phyloP scores from a whole-genome alignment of 441 rosid species.

The Gossypium lobatum region DNA sequence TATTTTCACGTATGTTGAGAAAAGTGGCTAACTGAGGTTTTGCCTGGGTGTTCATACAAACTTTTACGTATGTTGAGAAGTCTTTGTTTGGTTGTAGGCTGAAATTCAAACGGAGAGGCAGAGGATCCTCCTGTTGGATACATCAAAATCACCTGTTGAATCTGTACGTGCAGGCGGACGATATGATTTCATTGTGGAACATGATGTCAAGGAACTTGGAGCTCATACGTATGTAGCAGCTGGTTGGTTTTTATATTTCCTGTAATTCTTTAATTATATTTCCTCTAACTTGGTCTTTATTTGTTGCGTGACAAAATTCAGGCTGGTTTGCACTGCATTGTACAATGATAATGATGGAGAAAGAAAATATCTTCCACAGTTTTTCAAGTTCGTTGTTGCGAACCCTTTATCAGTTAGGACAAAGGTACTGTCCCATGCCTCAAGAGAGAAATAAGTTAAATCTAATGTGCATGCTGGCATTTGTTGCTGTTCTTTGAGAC shows the following conservation, averaged over 20 bases:
- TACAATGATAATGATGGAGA: constrained; percentile 82
- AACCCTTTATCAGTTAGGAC: constrained; percentile 94
- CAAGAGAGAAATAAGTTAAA: background rate
- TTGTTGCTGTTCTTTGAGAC: background rate
- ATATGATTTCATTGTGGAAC: constrained; percentile 93
- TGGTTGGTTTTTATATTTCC: background rate
- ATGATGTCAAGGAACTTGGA: constrained; percentile 97
- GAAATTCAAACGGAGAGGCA: constrained; percentile 97
- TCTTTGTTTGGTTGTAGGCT: constrained; percentile 45
- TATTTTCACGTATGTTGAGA: background rate
- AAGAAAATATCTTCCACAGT: constrained; percentile 93
- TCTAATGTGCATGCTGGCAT: background rate
- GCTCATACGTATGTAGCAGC: constrained; percentile 70
- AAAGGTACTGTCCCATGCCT: constrained; percentile 46
- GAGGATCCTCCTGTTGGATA: constrained; percentile 79
- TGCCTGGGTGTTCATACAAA: background rate
- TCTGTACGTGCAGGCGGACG: constrained; percentile 85
- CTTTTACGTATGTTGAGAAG: background rate
- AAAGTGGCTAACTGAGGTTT: background rate
- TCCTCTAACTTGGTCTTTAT: background rate
- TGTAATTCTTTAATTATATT: background rate
- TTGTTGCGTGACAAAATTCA: constrained; percentile 18
- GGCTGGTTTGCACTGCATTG: constrained; percentile 95
- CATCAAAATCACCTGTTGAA: constrained; percentile 84
- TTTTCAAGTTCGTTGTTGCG: constrained; percentile 81